A percentile compares a stretch with the other conserved stretches of the same genome.
Evolutionary conservation across 306 rosid species (phyloP).

Genomic region (Sicyos edulis): DNA sequence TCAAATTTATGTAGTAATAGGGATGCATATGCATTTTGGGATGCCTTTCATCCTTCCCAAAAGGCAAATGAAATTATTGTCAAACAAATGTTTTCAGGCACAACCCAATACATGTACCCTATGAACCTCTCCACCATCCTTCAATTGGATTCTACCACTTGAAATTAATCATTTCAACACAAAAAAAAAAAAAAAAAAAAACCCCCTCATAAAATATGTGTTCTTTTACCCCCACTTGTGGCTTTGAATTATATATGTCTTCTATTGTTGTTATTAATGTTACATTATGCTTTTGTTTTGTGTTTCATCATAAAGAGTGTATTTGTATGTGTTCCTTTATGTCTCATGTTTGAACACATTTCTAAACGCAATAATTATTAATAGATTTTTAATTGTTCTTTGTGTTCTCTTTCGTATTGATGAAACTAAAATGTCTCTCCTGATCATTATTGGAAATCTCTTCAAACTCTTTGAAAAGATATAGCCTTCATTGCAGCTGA

Average conservation of each 20-base stretch:
- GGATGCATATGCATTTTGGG: slow-evolving; percentile 66
- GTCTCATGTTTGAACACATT: too few species aligned
- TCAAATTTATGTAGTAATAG: slow-evolving; percentile 65
- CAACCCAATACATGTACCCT: slow-evolving; percentile 58
- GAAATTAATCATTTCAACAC: too few species aligned
- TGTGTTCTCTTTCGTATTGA: too few species aligned
- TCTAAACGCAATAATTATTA: too few species aligned
- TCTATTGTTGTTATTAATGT: background rate
- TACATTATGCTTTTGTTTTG: background rate
- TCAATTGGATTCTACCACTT: slow-evolving; percentile 46
- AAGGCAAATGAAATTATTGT: slow-evolving; percentile 41
- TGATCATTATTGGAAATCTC: too few species aligned
- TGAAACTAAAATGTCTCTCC: too few species aligned
- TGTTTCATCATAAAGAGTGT: background rate
- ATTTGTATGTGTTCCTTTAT: too few species aligned
- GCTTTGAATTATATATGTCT: slow-evolving; percentile 1
- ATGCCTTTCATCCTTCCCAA: slow-evolving; percentile 67
- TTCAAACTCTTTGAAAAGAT: too few species aligned
- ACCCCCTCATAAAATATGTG: background rate
- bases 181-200: too few species aligned
- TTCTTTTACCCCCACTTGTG: too few species aligned
- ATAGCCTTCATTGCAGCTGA: too few species aligned
- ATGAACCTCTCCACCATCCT: slow-evolving; percentile 79
- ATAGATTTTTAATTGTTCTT: too few species aligned
- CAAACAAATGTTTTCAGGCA: slow-evolving; percentile 35